A percentile compares a stretch with the other conserved stretches of the same genome.
Evolutionary conservation across 805 yeast genomes (phyloP).

Genomic region (Torulaspora delbrueckii): DNA sequence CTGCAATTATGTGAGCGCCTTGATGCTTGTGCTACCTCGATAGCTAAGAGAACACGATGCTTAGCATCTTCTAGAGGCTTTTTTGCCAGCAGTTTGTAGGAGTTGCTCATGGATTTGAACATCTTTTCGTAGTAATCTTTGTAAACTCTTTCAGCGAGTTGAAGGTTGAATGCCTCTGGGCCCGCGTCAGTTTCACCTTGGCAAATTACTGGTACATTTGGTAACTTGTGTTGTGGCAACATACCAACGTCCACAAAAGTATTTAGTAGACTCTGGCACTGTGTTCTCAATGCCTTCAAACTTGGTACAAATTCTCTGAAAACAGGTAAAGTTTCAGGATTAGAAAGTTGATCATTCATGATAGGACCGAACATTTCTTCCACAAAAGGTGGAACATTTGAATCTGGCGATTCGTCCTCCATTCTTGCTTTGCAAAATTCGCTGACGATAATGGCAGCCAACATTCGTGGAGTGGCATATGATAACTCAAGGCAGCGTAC

Average conservation of each 20-base stretch:
- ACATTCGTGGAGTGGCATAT: conserved; percentile 76
- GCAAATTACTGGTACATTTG: conserved; percentile 81
- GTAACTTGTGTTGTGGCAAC: conserved; percentile 63
- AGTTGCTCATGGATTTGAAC: conserved; percentile 56
- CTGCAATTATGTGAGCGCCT: conserved; percentile 48
- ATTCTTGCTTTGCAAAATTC: conserved; percentile 49
- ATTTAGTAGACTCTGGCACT: conserved; percentile 75
- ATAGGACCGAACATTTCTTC: conserved; percentile 32
- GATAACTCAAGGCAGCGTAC: conserved; percentile 48
- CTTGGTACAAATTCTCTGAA: conserved; percentile 80
- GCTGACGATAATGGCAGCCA: conserved; percentile 63
- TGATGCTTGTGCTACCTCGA: conserved; percentile 60
- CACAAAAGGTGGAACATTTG: conserved; percentile 31
- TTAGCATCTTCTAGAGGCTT: conserved; percentile 76
- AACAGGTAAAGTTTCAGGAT: conserved; percentile 44
- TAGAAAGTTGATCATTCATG: conserved; percentile 37
- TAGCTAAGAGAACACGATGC: conserved; percentile 58
- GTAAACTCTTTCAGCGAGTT: conserved; percentile 66
- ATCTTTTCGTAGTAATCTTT: conserved; percentile 63
- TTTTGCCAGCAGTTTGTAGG: conserved; percentile 63
- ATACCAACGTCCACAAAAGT: conserved; percentile 75
- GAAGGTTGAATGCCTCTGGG: conserved; percentile 82
- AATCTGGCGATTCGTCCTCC: conserved; percentile 10
- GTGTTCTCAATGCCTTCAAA: conserved; percentile 76
- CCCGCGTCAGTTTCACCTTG: conserved; percentile 95